Evolutionary conservation across 2,329 filamentous ascomycete species (phyloP), one percentile per base, ranked within the genome.

Genomic region (Colletotrichum viniferum): DNA sequence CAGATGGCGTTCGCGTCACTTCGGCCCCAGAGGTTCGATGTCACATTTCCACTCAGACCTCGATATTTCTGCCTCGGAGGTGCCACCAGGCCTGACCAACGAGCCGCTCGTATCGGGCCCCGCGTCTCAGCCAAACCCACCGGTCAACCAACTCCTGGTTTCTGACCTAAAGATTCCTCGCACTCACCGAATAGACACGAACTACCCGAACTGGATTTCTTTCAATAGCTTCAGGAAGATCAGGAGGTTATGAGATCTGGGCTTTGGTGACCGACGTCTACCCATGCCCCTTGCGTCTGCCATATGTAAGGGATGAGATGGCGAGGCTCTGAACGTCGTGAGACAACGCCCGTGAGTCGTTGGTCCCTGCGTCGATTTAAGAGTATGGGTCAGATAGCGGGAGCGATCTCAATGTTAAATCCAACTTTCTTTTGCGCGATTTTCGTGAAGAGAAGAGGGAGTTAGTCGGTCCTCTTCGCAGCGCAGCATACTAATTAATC

Each of bases 201-300:
- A 48, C 0, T 48, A 48, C 18, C 5, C 5, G 9, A 12, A n/a
- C 0, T n/a, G 38, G 2, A n/a, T 12, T 21, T 1, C 9, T 48
- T 0, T 48, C 9, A 2, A 48, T 12, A 12, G 18, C 3, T n/a
- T n/a, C 38, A 48, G 38, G n/a, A 52, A 24, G 2, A 52, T 24
- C 6, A 21, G 10, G 7, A 52, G 43, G 4, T 7, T 13, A n/a
- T 4, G n/a, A 52, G 4, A 18, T 52, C 43, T 13, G 2, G 13
- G 43, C 43, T 52, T 52, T 52, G 10, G 6, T 13, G 43, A 21
- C 2, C 12, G 2, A 21, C 43, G n/a, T 13, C 43, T 52, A 5
- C 43, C 3, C 6, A 4, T 21, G 6, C 3, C 43, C 43, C 43
- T 52, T 52, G 43, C 43, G n/a, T 52, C 43, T 52, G 43, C 0